Base-by-base conservation (phyloP, 2,329 filamentous ascomycete genomes). In the Colletotrichum echinochloae region DNA sequence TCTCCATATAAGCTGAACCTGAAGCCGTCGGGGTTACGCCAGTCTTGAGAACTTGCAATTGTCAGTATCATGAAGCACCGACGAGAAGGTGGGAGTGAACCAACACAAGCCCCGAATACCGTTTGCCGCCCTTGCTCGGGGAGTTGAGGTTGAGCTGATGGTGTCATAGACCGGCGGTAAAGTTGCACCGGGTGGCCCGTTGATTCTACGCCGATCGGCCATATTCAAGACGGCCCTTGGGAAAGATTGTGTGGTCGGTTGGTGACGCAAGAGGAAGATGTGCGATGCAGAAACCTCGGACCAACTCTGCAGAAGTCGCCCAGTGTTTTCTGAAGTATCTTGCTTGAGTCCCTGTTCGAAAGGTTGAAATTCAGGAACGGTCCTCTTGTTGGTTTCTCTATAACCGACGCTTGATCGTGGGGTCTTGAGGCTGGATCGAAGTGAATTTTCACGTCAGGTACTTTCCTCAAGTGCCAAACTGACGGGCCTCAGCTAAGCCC, bases 11-110 rank as follows among this genome's bases (percentile, higher is more conserved):
- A 65, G 96, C 94, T 23, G 95, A 98, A 18, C 96, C 96, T 59
- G 94, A 96, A 16, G 96, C 96, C 18, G 95, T 97, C 23, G 96
- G 95, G 0, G 96, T 95, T 5, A 98, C 89, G 30, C 94, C 94
- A 11, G 95, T 98, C 80, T 96, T 94, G 54, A 98, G 86, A 79
- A 95, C 94, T 97, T 73, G 37, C 35, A 14, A 76, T n/a, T 26
- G 46, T 63, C n/a, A 70, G 65, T 30, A 20, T 60, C 33, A 44
- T 23, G 20, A 41, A 65, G 26, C 59, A 26, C 6, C 20, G n/a
- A 46, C 14, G 23, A 20, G n/a, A 59, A 23, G 20, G 55, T 16
- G 8, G n/a, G 28, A n/a, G 12, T 37, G 30, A 60, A 72, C 92
- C 80, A 87, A 96, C 94, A 98, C 81, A 97, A 94, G 82, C 94